Base-by-base conservation (phyloP, 257 asterid species). In the Handroanthus guayacan region DNA sequence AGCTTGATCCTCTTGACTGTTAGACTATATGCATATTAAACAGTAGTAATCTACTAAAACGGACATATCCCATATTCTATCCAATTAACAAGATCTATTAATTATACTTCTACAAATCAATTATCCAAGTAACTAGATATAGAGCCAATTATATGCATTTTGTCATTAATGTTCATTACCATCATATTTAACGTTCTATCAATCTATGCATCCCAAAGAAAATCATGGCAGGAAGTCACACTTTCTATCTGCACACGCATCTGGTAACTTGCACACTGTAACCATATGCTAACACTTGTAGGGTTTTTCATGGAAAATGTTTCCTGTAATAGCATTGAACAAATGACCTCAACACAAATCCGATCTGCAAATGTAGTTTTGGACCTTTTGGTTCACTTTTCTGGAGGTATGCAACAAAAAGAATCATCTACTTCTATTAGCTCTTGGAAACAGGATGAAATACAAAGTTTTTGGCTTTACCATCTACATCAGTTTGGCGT, bases 1-100 rank as follows among this genome's bases (percentile, higher is more conserved):
- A 76, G 63, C 84, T 85, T 80, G 88, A 67, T 91, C 89, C 71
- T 90, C 94, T 66, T 84, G 89, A 82, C 98, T 94, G 83, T 50
- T 55, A 67, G 61, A 76, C 77, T 67, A 62, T 25, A 57, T 18
- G 60, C 77, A 75, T 16, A 68, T 61, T 48, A 75, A 81, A 48
- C 45, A 73, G 31, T 37, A 56, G 9, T 36, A 10, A 50, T 39
- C 56, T 7, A 55, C 66, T 62, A 36, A 43, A 34, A 4, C n/a
- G 8, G 6, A 67, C 44, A 72, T n/a, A 17, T 60, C 56, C 36
- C 6, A 65, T 9, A 34, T 31, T 67, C 25, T 12, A 80, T 43
- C 20, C 63, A 20, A 48, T 56, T 38, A 57, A 75, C 14, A 65
- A 73, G 50, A 62, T 45, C 3, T 17, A 36, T 45, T 12, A 69